phyloP scores from a whole-genome alignment of 805 yeast genomes.

The Cyberlindnera meyerae region DNA sequence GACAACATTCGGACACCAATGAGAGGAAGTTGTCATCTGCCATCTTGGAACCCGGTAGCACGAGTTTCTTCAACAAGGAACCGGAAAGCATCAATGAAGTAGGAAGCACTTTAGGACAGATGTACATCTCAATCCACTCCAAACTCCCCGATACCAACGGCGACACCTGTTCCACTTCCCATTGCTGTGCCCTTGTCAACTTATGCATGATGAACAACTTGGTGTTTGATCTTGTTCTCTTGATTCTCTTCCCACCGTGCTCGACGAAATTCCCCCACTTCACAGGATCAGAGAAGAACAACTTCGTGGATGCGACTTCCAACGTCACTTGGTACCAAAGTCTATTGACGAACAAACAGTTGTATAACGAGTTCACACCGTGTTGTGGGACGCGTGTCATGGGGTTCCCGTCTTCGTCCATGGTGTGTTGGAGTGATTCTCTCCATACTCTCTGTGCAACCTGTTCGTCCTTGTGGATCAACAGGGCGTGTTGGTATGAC shows the following conservation, averaged over 20 bases:
- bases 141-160: slow-evolving; percentile 43
- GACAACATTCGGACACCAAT: slow-evolving; percentile 48
- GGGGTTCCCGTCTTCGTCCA: slow-evolving; percentile 20
- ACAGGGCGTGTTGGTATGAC: slow-evolving; percentile 61
- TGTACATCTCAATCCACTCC: slow-evolving; percentile 72
- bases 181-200: slow-evolving; percentile 48
- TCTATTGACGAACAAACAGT: slow-evolving; percentile 65
- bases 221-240: slow-evolving; percentile 26
- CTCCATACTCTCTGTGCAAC: slow-evolving; percentile 44
- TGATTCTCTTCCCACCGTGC: slow-evolving; percentile 7
- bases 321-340: slow-evolving; percentile 56
- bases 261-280: slow-evolving; percentile 40
- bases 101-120: slow-evolving; percentile 72
- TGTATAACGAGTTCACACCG: slow-evolving; percentile 36
- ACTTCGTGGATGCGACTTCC: slow-evolving; percentile 48
- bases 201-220: slow-evolving; percentile 63
- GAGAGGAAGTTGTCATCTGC: slow-evolving; percentile 58
- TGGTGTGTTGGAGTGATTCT: slow-evolving; percentile 19
- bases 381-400: slow-evolving; percentile 7
- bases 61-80: slow-evolving; percentile 34
- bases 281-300: slow-evolving; percentile 47
- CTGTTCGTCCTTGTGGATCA: slow-evolving; percentile 54
- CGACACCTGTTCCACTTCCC: slow-evolving; percentile 46
- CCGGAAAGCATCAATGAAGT: slow-evolving; percentile 41
- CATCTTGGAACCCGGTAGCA: slow-evolving; percentile 65